Evolutionary conservation across 1,284 basidiomycete genomes (phyloP).

Genomic region (Fistulinella cinereoalba): DNA sequence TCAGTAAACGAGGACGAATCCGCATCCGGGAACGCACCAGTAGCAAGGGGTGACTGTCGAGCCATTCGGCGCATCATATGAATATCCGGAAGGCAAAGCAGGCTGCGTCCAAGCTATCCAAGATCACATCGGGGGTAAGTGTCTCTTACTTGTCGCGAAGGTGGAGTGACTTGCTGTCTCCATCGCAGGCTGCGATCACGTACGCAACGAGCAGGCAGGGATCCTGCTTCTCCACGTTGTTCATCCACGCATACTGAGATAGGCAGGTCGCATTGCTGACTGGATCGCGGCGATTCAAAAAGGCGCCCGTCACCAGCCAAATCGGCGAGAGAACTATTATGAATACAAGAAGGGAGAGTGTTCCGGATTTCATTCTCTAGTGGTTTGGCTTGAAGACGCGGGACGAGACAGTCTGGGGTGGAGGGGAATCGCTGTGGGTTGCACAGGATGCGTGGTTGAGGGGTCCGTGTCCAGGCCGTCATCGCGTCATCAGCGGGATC

Average conservation of each 20-base stretch:
- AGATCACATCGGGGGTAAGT: background rate
- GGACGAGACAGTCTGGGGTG: too few relatives aligned
- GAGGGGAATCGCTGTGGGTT: too few relatives aligned
- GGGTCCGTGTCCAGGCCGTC: too few relatives aligned
- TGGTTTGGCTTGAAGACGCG: too few relatives aligned
- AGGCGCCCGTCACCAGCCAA: constrained; percentile 4
- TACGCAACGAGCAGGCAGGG: constrained; percentile 29
- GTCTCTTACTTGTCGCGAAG: background rate
- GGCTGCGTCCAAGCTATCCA: constrained; percentile 23
- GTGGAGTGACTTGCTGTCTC: constrained; percentile 18
- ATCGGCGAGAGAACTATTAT: background rate
- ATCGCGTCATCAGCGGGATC: too few relatives aligned
- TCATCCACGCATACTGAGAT: constrained; percentile 23
- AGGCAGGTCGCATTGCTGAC: constrained; percentile 17
- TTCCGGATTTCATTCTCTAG: too few relatives aligned
- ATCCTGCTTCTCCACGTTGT: constrained; percentile 10
- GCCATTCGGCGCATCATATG: constrained; percentile 20
- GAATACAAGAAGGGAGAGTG: background rate
- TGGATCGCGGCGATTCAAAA: constrained; percentile 6
- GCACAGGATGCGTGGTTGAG: too few relatives aligned
- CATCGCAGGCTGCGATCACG: constrained; percentile 26
- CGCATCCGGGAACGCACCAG: constrained; percentile 16
- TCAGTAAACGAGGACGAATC: background rate
- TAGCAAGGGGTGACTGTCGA: constrained; percentile 25
- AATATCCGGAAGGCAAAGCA: constrained; percentile 9